phyloP scores from a whole-genome alignment of 2,329 filamentous ascomycete genomes.

The Arthrobotrys sinensis region DNA sequence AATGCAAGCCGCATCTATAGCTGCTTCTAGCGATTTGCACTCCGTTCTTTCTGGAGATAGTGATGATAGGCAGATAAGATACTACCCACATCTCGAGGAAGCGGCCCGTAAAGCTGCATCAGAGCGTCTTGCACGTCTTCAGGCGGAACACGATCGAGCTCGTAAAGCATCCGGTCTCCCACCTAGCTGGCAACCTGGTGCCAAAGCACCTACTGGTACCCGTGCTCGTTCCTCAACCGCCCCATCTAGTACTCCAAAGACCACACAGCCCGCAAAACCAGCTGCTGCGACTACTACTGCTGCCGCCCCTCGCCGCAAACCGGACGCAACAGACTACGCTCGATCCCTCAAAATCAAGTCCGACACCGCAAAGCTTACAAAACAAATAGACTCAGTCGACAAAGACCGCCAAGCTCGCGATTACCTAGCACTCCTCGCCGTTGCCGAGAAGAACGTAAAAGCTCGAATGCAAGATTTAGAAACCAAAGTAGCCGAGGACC shows the following conservation, averaged over 20 bases:
- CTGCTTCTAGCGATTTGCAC: conserved; percentile 41
- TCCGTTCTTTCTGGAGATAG: conserved; percentile 35
- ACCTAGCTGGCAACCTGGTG: conserved; percentile 45
- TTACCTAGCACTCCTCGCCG: conserved; percentile 43
- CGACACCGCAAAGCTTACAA: conserved; percentile 45
- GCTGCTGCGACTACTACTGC: conserved; percentile 13
- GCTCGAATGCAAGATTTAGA: conserved; percentile 57
- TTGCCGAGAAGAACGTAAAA: conserved; percentile 51
- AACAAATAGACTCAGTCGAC: conserved; percentile 53
- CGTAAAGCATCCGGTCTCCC: conserved; percentile 53
- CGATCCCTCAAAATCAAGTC: conserved; percentile 56
- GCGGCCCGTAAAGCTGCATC: conserved; percentile 56
- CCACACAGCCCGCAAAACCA: not conserved
- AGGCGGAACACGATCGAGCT: conserved; percentile 55
- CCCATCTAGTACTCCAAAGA: conserved; percentile 1
- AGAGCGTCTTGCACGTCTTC: conserved; percentile 48
- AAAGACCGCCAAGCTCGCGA: conserved; percentile 55
- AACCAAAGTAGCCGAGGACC: conserved; percentile 56
- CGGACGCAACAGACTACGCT: conserved; percentile 46
- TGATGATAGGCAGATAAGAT: conserved; percentile 35
- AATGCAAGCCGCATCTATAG: conserved; percentile 44
- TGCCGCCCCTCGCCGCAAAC: conserved; percentile 9
- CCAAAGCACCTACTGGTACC: not conserved
- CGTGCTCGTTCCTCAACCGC: conserved; percentile 27
- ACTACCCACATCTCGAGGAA: conserved; percentile 60